These are phyloP conservation scores for Aureobasidium sp. DNA, from an alignment of 2,329 filamentous ascomycete species.

Conservation along the genomic window DNA sequence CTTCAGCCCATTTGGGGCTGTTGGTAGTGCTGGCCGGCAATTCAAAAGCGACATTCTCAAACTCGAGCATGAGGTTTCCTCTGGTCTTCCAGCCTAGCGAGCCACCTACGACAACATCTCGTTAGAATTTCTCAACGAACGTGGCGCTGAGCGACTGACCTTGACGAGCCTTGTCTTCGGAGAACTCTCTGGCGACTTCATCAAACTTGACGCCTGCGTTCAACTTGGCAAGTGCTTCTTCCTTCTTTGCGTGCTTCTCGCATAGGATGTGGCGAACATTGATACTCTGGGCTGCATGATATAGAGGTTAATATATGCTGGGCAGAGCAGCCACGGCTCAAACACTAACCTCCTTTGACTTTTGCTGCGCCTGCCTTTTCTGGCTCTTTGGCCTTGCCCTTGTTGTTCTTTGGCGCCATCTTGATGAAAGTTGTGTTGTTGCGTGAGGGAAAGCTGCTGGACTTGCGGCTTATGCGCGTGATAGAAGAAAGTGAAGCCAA, in stretches of 20 bases:
- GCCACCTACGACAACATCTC: constrained; percentile 45
- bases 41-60: constrained; percentile 64
- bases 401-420: constrained; percentile 21
- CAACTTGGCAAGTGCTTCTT: constrained; percentile 63
- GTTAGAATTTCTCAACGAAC: background rate
- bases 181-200: constrained; percentile 62
- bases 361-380: constrained; percentile 31
- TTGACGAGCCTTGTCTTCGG: constrained; percentile 67
- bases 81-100: constrained; percentile 65
- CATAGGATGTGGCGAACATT: constrained; percentile 72
- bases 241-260: constrained; percentile 69
- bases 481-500: no score
- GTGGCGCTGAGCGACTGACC: constrained; percentile 27
- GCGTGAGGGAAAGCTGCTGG: background rate
- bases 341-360: constrained; percentile 35
- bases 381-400: constrained; percentile 19
- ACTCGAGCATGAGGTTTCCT: constrained; percentile 57
- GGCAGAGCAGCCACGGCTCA: background rate
- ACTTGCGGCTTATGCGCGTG: background rate
- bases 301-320: background rate
- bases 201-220: constrained; percentile 63
- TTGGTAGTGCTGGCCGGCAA: constrained; percentile 58
- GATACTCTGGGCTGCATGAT: constrained; percentile 49
- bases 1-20: constrained; percentile 59
- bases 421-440: background rate